Evolutionary conservation across 129 eudicot genomes (phyloP).

Genomic region (Scalesia atractyloides): DNA sequence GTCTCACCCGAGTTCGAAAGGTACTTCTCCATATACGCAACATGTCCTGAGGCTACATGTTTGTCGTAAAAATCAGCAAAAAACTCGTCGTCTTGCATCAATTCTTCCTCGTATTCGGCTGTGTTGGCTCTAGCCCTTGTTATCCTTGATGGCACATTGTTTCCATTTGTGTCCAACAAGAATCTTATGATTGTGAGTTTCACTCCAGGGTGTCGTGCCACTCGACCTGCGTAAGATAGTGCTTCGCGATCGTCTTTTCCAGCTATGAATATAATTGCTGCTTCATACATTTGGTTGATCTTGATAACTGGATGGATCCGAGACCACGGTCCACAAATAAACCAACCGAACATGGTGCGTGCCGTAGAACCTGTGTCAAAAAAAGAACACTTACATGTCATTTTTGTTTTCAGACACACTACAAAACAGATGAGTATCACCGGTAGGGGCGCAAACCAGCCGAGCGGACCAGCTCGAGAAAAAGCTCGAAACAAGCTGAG

Average conservation of each 20-base stretch:
- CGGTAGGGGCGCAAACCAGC: no score
- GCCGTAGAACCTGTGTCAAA: conserved; percentile 54
- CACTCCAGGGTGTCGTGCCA: conserved; percentile 83
- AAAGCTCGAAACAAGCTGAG: no score
- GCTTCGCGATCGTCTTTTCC: conserved; percentile 95
- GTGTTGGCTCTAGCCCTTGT: conserved; percentile 31
- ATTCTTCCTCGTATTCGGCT: no score
- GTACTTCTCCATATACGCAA: conserved; percentile 68
- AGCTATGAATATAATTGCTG: conserved; percentile 77
- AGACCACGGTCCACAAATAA: conserved; percentile 64
- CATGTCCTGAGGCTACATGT: conserved; percentile 60
- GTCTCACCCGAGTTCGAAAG: conserved; percentile 76
- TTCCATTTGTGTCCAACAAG: conserved; percentile 61
- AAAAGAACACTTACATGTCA: background rate
- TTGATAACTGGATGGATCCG: conserved; percentile 52
- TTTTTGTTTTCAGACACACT: no score
- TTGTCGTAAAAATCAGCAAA: conserved; percentile 82
- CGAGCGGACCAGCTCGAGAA: no score
- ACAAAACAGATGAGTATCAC: no score
- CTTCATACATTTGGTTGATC: conserved; percentile 43
- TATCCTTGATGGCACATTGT: conserved; percentile 50
- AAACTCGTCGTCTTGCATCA: conserved; percentile 36
- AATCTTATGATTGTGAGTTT: conserved; percentile 81
- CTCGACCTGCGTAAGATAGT: conserved; percentile 72
- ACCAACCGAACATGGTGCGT: conserved; percentile 88